Base-by-base conservation (phyloP, 805 yeast species). In the Suhomyces pyralidae region DNA sequence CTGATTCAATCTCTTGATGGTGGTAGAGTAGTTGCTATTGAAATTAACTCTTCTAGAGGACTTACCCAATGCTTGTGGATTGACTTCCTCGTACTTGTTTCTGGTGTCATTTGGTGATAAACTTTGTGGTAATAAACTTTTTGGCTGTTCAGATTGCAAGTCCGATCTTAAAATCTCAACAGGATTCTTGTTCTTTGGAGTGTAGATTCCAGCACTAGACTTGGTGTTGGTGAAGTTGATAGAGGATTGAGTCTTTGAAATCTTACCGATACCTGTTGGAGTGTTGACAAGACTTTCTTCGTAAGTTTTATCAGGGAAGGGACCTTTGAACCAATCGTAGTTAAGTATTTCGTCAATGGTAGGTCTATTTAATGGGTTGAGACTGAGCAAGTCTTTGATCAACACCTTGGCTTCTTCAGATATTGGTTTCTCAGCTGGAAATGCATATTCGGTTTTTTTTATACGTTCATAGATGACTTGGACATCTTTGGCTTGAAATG, bases 401-500 rank as follows among this genome's bases (percentile, higher is more conserved):
- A 96, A 78, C 17, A 76, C 74, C 63, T 81, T 82, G 1, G 97
- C 97, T 50, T 85, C 90, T 5, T 76, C 69, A 5, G 96, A 84
- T 40, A 88, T 81, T 60, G 82, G 82, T 57, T 79, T 78, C 52
- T 83, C 86, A 17, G 73, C 76, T 17, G 98, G 99, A 69, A 92
- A 93, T 38, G 72, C 70, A 66, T 84, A 90, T 55, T 90, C 96
- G 53, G 86, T 85, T 53, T 80, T 78, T 69, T 91, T 90, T 67
- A 94, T 94, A 72, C 97, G 82, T 64, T 90, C 96, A 71, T 94
- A 94, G 58, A 94, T 94, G 52, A 86, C 83, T 61, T 90, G 86
- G 45, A 94, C 97, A 67, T 92, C 97, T 65, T 90, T 90, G 36
- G 96, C 90, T 73, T 94, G 99, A 75, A 94, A 94, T 1, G 99